Evolutionary conservation across 805 yeast species (phyloP).

Genomic region (Yarrowia deformans): DNA sequence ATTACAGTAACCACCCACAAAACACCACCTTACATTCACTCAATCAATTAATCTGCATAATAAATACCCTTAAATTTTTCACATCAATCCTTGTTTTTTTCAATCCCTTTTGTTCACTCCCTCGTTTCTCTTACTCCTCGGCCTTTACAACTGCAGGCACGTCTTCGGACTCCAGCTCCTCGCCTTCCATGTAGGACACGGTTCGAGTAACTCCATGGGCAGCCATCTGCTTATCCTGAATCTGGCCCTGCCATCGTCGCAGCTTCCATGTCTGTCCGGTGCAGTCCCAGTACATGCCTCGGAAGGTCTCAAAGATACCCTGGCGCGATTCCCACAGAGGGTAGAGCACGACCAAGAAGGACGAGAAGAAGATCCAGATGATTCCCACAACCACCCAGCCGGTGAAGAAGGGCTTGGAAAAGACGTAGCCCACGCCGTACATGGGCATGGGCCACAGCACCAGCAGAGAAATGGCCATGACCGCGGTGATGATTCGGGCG

Average conservation of each 20-base stretch:
- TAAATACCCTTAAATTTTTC: neutral
- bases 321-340: conserved; percentile 79
- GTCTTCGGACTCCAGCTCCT: conserved; percentile 23
- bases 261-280: conserved; percentile 78
- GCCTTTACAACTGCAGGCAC: neutral
- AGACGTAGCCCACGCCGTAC: conserved; percentile 82
- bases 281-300: conserved; percentile 88
- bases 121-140: neutral
- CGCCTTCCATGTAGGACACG: conserved; percentile 6
- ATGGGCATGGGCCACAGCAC: conserved; percentile 94
- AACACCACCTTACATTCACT: too few species aligned
- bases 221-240: conserved; percentile 9
- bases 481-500: conserved; percentile 67
- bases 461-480: conserved; percentile 67
- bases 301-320: conserved; percentile 65
- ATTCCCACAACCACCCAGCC: conserved; percentile 88
- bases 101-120: neutral
- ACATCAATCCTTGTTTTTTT: neutral
- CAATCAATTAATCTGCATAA: neutral
- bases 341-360: conserved; percentile 64
- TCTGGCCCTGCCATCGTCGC: conserved; percentile 69
- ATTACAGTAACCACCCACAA: too few species aligned
- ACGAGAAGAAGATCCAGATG: conserved; percentile 71
- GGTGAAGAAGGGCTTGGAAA: conserved; percentile 77
- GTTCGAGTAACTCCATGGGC: conserved; percentile 21